These are phyloP conservation scores for Populus hybrid DNA, from an alignment of 441 rosid species.

Conservation along the genomic window DNA sequence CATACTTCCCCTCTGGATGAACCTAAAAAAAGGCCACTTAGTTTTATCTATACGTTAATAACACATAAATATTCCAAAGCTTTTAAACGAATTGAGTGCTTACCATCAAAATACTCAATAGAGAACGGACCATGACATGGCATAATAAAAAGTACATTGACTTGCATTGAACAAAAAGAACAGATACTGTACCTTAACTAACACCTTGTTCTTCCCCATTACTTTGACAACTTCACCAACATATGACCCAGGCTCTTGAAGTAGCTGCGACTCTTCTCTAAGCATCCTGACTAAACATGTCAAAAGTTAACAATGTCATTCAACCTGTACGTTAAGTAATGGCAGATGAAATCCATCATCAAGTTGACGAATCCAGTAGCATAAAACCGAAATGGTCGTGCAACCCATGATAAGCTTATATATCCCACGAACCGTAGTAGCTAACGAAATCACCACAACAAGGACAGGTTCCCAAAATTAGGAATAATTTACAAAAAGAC, in stretches of 20 bases:
- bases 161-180: not conserved
- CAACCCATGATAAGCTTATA: not conserved
- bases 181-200: slow-evolving; percentile 67
- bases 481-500: not conserved
- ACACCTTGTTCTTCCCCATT: slow-evolving; percentile 96
- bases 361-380: not conserved
- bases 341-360: not conserved
- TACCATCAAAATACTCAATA: not conserved
- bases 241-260: slow-evolving; percentile 98
- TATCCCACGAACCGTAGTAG: not conserved
- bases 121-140: not conserved
- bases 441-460: not conserved
- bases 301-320: not conserved
- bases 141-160: not conserved
- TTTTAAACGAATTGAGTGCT: not conserved
- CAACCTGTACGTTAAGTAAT: not conserved
- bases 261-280: slow-evolving; percentile 90
- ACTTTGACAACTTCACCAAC: slow-evolving; percentile 99
- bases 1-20: slow-evolving; percentile 98
- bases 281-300: slow-evolving; percentile 74
- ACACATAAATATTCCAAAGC: too few relatives aligned
- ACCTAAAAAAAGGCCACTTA: slow-evolving; percentile 46
- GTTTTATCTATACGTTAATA: not conserved
- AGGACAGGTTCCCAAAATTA: not conserved
- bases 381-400: not conserved